Percentiles rank a stretch among this genome's conserved stretches.
Conservation (phyloP, 2,329 filamentous ascomycete species). For the Xylaria sp. region DNA sequence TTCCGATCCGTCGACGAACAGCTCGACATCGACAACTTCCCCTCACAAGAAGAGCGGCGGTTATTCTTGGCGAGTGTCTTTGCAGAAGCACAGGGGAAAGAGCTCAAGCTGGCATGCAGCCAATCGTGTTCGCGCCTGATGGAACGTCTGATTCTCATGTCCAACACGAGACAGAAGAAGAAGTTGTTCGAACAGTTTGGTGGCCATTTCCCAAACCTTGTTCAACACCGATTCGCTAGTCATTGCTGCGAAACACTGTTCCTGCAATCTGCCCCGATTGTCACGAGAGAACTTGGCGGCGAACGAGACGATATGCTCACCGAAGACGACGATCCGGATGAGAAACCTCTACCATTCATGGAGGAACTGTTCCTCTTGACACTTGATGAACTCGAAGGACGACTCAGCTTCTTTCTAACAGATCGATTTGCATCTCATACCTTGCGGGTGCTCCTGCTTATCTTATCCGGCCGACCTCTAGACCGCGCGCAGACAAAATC, state of each 20-base stretch:
- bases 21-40: constrained; percentile 90
- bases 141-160: constrained; percentile 89
- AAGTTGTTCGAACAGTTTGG: constrained; percentile 85
- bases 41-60: constrained; percentile 75
- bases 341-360: constrained; percentile 71
- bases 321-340: constrained; percentile 57
- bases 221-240: constrained; percentile 95
- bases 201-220: constrained; percentile 86
- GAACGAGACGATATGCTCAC: constrained; percentile 57
- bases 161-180: constrained; percentile 83
- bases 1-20: constrained; percentile 91
- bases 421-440: constrained; percentile 92
- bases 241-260: constrained; percentile 98
- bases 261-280: constrained; percentile 79
- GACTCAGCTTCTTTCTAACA: constrained; percentile 84
- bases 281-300: constrained; percentile 76
- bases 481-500: constrained; percentile 75
- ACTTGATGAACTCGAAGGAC: constrained; percentile 87
- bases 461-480: constrained; percentile 85
- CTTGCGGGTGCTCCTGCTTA: constrained; percentile 83
- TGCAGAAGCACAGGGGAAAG: constrained; percentile 87
- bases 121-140: constrained; percentile 94
- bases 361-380: constrained; percentile 87
- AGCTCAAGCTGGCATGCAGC: constrained; percentile 94
- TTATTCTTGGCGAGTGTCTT: constrained; percentile 85